A percentile compares a stretch with the other conserved stretches of the same genome.
phyloP scores from a whole-genome alignment of 2,329 filamentous ascomycete species.

The Pseudofabraea citricarpa region DNA sequence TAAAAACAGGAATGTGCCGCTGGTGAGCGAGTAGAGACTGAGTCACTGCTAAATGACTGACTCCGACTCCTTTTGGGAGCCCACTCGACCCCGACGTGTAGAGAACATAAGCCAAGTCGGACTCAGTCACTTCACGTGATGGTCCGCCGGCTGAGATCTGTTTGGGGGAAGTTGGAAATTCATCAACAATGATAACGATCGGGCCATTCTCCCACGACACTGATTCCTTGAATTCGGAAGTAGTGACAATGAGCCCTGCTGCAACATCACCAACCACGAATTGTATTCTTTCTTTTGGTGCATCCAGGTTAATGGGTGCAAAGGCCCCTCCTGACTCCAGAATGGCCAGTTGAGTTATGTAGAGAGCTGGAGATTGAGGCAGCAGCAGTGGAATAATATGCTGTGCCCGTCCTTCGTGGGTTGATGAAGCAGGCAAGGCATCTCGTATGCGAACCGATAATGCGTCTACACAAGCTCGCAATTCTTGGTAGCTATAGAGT shows the following conservation, averaged over 20 bases:
- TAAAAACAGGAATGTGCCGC: slow-evolving; percentile 68
- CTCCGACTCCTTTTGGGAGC: slow-evolving; percentile 77
- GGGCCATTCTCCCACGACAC: slow-evolving; percentile 32
- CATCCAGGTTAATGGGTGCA: slow-evolving; percentile 76
- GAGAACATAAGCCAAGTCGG: slow-evolving; percentile 74
- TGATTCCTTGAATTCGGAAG: slow-evolving; percentile 36
- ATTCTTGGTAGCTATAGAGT: slow-evolving; percentile 24
- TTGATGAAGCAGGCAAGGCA: slow-evolving; percentile 10
- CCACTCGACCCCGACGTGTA: slow-evolving; percentile 92
- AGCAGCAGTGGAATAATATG: slow-evolving; percentile 70
- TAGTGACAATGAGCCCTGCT: slow-evolving; percentile 65
- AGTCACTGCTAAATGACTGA: slow-evolving; percentile 75
- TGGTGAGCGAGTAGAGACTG: slow-evolving; percentile 82
- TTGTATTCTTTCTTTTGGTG: slow-evolving; percentile 68
- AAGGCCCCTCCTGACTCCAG: slow-evolving; percentile 81
- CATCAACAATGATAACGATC: slow-evolving; percentile 36
- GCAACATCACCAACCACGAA: slow-evolving; percentile 79
- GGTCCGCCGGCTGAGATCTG: not conserved
- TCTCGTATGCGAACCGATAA: slow-evolving; percentile 15
- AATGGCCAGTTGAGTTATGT: slow-evolving; percentile 71
- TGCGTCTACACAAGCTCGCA: slow-evolving; percentile 36
- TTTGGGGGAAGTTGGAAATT: slow-evolving; percentile 16
- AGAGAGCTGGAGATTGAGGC: slow-evolving; percentile 72
- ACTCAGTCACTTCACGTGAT: slow-evolving; percentile 10
- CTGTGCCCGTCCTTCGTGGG: slow-evolving; percentile 17